These are phyloP conservation scores for Imleria badia DNA, from an alignment of 768 basidiomycete genomes.

Conservation along the genomic window DNA sequence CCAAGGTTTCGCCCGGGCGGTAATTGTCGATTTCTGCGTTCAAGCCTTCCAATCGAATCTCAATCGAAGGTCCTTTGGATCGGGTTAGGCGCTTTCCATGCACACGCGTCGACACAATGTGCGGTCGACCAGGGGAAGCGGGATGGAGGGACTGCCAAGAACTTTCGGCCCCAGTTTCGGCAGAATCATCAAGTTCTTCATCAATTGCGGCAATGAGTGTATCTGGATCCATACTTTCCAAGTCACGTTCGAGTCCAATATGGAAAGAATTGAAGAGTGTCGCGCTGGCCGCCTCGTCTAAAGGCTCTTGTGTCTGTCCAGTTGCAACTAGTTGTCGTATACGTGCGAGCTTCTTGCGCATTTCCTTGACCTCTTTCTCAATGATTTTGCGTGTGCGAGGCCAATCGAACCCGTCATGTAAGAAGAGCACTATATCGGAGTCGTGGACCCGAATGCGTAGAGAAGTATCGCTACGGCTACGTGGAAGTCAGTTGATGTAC, in stretches of 20 bases:
- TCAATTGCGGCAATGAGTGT: constrained; percentile 90
- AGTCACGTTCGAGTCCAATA: constrained; percentile 82
- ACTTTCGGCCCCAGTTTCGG: constrained; percentile 73
- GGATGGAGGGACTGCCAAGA: constrained; percentile 90
- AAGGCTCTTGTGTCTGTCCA: constrained; percentile 83
- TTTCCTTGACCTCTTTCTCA: constrained; percentile 83
- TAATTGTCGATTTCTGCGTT: constrained; percentile 69
- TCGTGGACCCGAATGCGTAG: constrained; percentile 57
- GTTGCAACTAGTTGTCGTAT: constrained; percentile 90
- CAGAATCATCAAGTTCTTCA: constrained; percentile 77
- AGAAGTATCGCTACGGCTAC: constrained; percentile 46
- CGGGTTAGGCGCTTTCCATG: constrained; percentile 65
- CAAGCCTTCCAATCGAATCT: constrained; percentile 70
- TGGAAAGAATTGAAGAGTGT: constrained; percentile 93
- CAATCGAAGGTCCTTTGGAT: constrained; percentile 78
- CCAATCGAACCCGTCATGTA: constrained; percentile 98
- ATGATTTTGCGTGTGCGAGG: constrained; percentile 77
- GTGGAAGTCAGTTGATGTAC: constrained; percentile 1
- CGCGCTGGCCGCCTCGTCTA: constrained; percentile 66
- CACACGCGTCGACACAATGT: constrained; percentile 36
- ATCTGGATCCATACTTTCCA: constrained; percentile 70
- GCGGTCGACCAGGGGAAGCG: constrained; percentile 42
- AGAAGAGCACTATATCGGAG: constrained; percentile 62
- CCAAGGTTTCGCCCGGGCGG: constrained; percentile 49
- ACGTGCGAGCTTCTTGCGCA: constrained; percentile 81